These are phyloP conservation scores for Coemansia sp. DNA, from an alignment of 192 early-diverging fungal genomes.

Conservation along the genomic window DNA sequence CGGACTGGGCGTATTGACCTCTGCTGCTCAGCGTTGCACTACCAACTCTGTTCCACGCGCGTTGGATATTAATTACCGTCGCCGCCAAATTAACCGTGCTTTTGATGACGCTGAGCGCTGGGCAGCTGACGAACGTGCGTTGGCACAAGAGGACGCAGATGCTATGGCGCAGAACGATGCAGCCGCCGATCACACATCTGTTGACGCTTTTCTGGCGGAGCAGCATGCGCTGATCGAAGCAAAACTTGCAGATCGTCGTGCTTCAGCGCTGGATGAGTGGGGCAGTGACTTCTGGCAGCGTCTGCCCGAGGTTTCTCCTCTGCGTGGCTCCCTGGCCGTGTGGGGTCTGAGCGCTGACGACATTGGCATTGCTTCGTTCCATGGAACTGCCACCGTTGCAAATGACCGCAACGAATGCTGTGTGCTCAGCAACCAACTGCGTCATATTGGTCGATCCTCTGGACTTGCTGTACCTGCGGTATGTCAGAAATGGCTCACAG, in stretches of 20 bases:
- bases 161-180: not conserved
- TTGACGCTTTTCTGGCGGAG: not conserved
- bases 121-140: slow-evolving; percentile 16
- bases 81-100: slow-evolving; percentile 62
- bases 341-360: slow-evolving; percentile 91
- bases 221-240: not conserved
- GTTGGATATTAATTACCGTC: slow-evolving; percentile 81
- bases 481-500: slow-evolving; percentile 93
- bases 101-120: slow-evolving; percentile 15
- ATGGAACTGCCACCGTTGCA: slow-evolving; percentile 90
- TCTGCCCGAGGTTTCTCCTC: slow-evolving; percentile 72
- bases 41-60: slow-evolving; percentile 45
- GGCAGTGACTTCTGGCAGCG: slow-evolving; percentile 78
- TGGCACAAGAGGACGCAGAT: not conserved
- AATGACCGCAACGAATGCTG: slow-evolving; percentile 95
- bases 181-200: not conserved
- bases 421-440: slow-evolving; percentile 81
- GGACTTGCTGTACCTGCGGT: slow-evolving; percentile 78
- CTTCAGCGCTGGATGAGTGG: slow-evolving; percentile 74
- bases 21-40: slow-evolving; percentile 64
- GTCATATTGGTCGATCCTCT: slow-evolving; percentile 78
- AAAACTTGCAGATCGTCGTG: slow-evolving; percentile 57
- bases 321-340: slow-evolving; percentile 82
- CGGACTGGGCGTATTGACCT: slow-evolving; percentile 90
- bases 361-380: slow-evolving; percentile 92